Evolutionary conservation across 2,329 filamentous ascomycete species (phyloP).

Genomic region (Botrytis fabae): DNA sequence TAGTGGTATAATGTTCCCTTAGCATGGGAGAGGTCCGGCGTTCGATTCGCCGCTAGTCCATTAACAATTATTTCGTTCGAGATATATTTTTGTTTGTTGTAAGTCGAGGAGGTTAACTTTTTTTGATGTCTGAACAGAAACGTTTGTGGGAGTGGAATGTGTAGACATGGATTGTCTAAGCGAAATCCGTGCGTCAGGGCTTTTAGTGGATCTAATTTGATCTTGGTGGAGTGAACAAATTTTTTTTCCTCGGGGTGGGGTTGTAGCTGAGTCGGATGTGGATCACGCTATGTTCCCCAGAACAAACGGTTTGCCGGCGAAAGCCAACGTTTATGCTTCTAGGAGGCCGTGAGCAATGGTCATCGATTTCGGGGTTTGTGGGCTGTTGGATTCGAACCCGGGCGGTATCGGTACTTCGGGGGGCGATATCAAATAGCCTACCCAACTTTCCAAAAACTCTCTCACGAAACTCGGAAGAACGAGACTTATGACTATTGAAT

Average conservation of each 20-base stretch:
- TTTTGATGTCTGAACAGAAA: not conserved
- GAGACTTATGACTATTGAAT: not conserved
- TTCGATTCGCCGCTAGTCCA: constrained; percentile 5
- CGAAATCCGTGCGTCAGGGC: not conserved
- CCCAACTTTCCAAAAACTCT: not conserved
- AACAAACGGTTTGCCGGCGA: not conserved
- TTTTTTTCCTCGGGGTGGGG: not conserved
- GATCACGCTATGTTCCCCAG: not conserved
- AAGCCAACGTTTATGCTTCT: not conserved
- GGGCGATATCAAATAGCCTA: not conserved
- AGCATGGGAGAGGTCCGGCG: not conserved
- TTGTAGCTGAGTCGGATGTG: not conserved
- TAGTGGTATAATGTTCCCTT: not conserved
- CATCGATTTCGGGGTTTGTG: not conserved
- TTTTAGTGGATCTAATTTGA: not conserved
- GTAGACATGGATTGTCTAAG: not conserved
- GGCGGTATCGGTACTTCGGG: not conserved
- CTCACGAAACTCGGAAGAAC: not conserved
- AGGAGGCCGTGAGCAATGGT: not conserved
- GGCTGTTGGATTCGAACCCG: not conserved
- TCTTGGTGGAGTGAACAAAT: not conserved
- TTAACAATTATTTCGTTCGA: accelerated
- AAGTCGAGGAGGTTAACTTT: not conserved
- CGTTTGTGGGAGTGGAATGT: not conserved
- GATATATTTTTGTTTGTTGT: accelerated